Base-by-base conservation (phyloP, 2,329 filamentous ascomycete species). In the Scedosporium dehoogii region DNA sequence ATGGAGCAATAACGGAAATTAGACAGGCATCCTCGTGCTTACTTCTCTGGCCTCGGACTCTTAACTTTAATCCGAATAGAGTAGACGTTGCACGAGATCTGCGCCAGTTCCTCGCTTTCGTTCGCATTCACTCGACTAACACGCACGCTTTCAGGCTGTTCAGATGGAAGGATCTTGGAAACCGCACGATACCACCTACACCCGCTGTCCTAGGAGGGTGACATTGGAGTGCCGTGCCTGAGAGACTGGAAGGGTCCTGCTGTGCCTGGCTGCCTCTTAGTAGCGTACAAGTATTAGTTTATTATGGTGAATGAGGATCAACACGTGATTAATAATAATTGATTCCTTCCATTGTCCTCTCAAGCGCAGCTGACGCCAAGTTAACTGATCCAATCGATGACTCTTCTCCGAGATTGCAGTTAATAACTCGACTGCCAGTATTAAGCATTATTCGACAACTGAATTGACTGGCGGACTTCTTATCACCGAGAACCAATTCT, bases 31-130 rank as follows among this genome's bases (percentile, higher is more conserved):
- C 18, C 18, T 23, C 51, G 18, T 23, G 44, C 44, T 66, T 66
- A 65, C 53, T 61, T 64, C 66, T 60, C 66, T 61, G 58, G 33
- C 61, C 55, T 51, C 44, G 61, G 63, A 64, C 55, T 59, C 59
- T 18, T 14, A 55, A 23, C 51, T 55, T 23, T 23, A 55, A 23
- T 16, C 18, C 23, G 18, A 27, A 23, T 55, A 23, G 23, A 55
- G 51, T 55, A 18, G 51, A n/a, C 51, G 10, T 6, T 23, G 51
- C 23, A n/a, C 51, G 23, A 18, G 18, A 25, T 25, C 51, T 25
- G 51, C 21, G 18, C 12, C 18, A 48, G 44, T 48, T 48, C 18
- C 9, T 48, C 44, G 16, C 18, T 48, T 48, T 48, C 44, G 21
- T 5, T 23, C 51, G 51, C 21, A 27, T 23, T 18, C 18, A 55